A percentile compares a stretch with the other conserved stretches of the same genome.
Evolutionary conservation across 352 stramenopile genomes (phyloP).

Genomic region (Globisporangium megalacanthum): DNA sequence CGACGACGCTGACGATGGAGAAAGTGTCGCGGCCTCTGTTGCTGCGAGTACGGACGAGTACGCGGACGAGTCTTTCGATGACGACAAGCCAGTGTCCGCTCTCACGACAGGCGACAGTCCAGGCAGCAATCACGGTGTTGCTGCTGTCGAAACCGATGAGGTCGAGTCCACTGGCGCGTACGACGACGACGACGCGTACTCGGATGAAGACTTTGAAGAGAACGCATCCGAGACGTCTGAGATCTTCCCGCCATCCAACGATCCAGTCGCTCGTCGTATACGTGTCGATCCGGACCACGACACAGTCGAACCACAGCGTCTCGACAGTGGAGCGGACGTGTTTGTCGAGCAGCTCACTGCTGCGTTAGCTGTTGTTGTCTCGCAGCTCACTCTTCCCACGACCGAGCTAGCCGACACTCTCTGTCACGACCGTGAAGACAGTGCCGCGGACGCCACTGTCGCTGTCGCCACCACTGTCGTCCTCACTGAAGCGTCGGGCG

Average conservation of each 20-base stretch:
- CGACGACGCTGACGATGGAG: not conserved
- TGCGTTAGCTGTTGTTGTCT: not conserved
- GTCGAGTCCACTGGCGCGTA: not conserved
- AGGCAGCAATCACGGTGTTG: too few species aligned
- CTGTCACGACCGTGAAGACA: not conserved
- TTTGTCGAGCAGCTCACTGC: conserved; percentile 9
- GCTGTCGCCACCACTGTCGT: not conserved
- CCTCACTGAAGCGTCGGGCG: not conserved
- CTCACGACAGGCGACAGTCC: conserved; percentile 5
- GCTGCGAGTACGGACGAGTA: conserved; percentile 16
- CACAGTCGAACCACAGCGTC: not conserved
- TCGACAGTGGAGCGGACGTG: not conserved
- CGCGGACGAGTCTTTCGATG: conserved; percentile 40
- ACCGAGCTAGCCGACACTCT: not conserved
- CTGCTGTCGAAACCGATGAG: not conserved
- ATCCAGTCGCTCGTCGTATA: too few species aligned
- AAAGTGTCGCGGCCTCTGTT: not conserved
- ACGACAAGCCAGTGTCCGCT: conserved; percentile 15
- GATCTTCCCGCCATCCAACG: not conserved
- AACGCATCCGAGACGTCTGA: conserved; percentile 13
- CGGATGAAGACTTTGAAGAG: conserved; percentile 30
- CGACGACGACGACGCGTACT: conserved; percentile 17
- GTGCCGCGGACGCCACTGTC: not conserved
- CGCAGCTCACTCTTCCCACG: conserved; percentile 1
- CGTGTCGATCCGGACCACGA: not conserved